These are phyloP conservation scores for Hysterium pulicare DNA, from an alignment of 2,329 filamentous ascomycete genomes.

Conservation along the genomic window DNA sequence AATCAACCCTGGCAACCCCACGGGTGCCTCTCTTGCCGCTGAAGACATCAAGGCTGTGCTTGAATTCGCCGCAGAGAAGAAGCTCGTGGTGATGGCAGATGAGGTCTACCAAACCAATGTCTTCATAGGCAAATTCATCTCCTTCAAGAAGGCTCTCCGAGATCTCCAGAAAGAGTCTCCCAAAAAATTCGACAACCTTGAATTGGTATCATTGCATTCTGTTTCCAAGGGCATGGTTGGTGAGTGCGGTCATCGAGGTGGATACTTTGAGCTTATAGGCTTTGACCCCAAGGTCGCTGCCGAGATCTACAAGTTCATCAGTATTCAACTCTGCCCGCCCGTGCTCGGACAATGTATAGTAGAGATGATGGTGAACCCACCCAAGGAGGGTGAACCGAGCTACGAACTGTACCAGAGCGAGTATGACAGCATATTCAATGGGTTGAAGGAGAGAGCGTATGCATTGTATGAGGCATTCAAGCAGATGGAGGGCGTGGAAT, in stretches of 20 bases:
- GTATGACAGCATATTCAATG: slow-evolving; percentile 76
- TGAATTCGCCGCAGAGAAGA: slow-evolving; percentile 78
- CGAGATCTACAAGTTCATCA: slow-evolving; percentile 98
- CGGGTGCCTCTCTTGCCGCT: slow-evolving; percentile 77
- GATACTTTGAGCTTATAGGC: slow-evolving; percentile 93
- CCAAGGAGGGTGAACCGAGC: slow-evolving; percentile 75
- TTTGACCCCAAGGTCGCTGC: slow-evolving; percentile 82
- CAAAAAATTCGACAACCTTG: slow-evolving; percentile 76
- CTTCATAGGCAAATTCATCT: slow-evolving; percentile 89
- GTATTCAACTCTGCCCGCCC: slow-evolving; percentile 92
- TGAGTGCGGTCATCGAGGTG: slow-evolving; percentile 95
- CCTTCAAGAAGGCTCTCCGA: slow-evolving; percentile 87
- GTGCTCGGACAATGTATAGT: slow-evolving; percentile 95
- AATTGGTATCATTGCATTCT: slow-evolving; percentile 89
- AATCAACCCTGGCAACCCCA: slow-evolving; percentile 98
- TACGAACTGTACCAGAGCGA: slow-evolving; percentile 80
- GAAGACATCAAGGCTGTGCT: slow-evolving; percentile 81
- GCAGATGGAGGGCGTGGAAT: slow-evolving; percentile 94
- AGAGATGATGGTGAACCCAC: slow-evolving; percentile 97
- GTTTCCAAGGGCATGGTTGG: slow-evolving; percentile 98
- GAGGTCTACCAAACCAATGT: slow-evolving; percentile 99
- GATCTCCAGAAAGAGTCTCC: slow-evolving; percentile 67
- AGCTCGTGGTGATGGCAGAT: slow-evolving; percentile 86
- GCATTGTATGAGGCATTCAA: slow-evolving; percentile 88
- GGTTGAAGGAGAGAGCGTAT: slow-evolving; percentile 73